Conservation (phyloP, 768 basidiomycete genomes). For the Chalciporus sphaerocephalus region DNA sequence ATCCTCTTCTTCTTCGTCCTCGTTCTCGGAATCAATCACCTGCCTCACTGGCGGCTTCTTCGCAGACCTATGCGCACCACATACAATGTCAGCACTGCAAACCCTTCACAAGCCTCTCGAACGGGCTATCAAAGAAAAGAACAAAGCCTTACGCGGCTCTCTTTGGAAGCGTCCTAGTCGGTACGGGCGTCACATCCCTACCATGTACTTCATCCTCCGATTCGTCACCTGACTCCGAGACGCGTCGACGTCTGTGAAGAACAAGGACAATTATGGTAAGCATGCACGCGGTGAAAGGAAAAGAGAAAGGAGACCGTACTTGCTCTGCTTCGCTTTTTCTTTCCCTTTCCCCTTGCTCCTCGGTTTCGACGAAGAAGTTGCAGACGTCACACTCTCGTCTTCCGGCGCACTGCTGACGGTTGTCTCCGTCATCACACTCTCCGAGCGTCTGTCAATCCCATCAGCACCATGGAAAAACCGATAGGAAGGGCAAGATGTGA, state of each 20-base stretch:
- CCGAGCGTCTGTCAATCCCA: conserved; percentile 46
- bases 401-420: conserved; percentile 40
- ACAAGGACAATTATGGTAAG: neutral
- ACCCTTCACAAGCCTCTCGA: neutral
- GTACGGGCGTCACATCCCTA: conserved; percentile 30
- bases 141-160: conserved; percentile 50
- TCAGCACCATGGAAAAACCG: neutral
- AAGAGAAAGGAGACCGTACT: conserved; percentile 33
- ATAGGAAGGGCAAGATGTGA: too few relatives aligned
- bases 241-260: conserved; percentile 45
- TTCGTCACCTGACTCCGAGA: conserved; percentile 50
- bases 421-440: conserved; percentile 47
- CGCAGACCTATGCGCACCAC: conserved; percentile 29
- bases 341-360: conserved; percentile 24
- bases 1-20: conserved; percentile 34
- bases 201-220: conserved; percentile 39
- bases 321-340: conserved; percentile 34
- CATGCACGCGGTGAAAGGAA: neutral
- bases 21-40: conserved; percentile 14
- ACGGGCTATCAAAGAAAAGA: neutral
- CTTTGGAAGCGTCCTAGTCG: conserved; percentile 52
- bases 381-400: conserved; percentile 31
- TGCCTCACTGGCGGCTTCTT: conserved; percentile 35
- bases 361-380: conserved; percentile 18
- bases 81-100: neutral